Base-by-base conservation (phyloP, 2,329 filamentous ascomycete genomes). In the Penicillium sp. region DNA sequence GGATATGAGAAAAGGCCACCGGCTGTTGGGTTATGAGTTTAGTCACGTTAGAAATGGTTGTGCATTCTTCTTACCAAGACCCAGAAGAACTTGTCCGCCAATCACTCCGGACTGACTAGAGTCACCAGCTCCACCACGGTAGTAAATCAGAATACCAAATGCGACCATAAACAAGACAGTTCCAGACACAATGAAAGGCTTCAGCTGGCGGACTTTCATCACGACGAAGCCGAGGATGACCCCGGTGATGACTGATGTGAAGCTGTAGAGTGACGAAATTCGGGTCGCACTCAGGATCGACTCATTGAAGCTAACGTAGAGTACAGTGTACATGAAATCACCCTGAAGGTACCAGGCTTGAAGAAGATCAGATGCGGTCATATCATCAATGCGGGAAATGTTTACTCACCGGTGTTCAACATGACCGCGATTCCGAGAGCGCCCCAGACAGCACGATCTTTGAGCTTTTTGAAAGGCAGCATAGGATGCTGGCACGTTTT, bases 361-460 rank as follows among this genome's bases (percentile, higher is more conserved):
- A 58, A 79, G 15, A 2, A 10, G 20, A 9, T 59, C 44, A 62
- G 42, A n/a, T 33, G 5, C 8, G 4, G 8, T 9, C 6, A 7
- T 2, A 9, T 6, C 3, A 8, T 27, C 2, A 27, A 6, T 27
- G n/a, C 15, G 6, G 4, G 9, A 13, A 40, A 28, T 6, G 5
- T 3, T 1, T 25, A 43, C 51, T 20, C 58, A 64, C 62, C 61
- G 3, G 54, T 57, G 29, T 64, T 65, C 4, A 65, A 43, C 62
- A 64, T 62, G 3, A 63, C 18, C 2, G 63, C 81, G 38, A 87
- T 82, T 3, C 79, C 81, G 27, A 86, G 66, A 4, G 83, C 76
- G 4, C 75, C 81, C 81, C 82, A 86, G 24, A 86, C 77, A n/a
- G 75, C 76, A 20, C 83, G 81, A 60, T 86, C 81, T 65, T 79